Evolutionary conservation across 352 stramenopile genomes (phyloP), one percentile per base, ranked within the genome.

Genomic region (Globisporangium megalacanthum): DNA sequence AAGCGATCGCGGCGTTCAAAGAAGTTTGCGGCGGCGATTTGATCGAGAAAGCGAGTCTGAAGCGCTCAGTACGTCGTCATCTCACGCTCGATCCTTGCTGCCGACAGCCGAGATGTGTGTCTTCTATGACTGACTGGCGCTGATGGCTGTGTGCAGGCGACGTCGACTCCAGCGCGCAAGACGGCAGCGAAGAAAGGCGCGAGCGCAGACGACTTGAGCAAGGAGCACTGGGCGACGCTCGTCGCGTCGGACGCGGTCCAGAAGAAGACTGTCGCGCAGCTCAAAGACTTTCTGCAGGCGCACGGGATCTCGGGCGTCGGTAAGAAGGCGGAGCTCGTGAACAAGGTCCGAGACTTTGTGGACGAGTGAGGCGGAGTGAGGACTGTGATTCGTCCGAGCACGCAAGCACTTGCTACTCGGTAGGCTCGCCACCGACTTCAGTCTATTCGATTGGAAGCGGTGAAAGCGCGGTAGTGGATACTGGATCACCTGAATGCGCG

Each of bases 181-280:
- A 63, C 48, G 1, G 56, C 68, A 9, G 54, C 66, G 4, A 78
- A 86, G 50, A 89, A 88, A 46, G 54, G 65, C 9, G 66, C 66
- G 9, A 73, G 48, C 14, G 67, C 59, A 41, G 73, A 83, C 31
- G 66, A 61, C 17, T 72, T 79, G 15, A 69, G 81, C 60, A 80
- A 75, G 52, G 60, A 64, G 15, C 65, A 79, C 31, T 94, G 82
- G 81, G 51, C 57, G 0, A 59, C 59, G 3, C 70, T 92, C 19
- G 60, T 83, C 5, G 57, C 68, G 4, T 75, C 70, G 14, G 68
- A 79, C 46, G 56, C 64, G 2, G 77, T 92, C 22, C 70, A 86
- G 42, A 92, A 89, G 70, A 92, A 91, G 55, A 89, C 75, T 0
- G 66, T 94, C 0, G 56, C 66, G 45, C 70, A 91, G 58, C 62